Evolutionary conservation across 495 filamentous ascomycete genomes (phyloP).

Genomic region (Penicillium fimorum): DNA sequence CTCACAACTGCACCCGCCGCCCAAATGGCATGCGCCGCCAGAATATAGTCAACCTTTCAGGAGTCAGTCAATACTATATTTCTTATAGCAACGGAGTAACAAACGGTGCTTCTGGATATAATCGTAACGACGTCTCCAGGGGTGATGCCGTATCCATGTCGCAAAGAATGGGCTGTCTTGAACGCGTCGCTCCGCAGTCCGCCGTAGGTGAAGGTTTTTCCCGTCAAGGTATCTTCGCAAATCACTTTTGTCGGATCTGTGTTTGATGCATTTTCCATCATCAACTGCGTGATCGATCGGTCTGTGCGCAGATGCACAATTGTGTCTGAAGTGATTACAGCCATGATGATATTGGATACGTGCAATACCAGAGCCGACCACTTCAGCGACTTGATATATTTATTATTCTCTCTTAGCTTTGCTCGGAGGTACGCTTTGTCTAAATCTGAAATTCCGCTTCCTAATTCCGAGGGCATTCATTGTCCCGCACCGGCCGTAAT

Average conservation of each 20-base stretch:
- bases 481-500: too few relatives aligned
- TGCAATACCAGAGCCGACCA: too few relatives aligned
- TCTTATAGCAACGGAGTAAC: neutral
- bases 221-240: constrained; percentile 3
- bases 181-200: constrained; percentile 1
- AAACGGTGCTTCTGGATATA: neutral
- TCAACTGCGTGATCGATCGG: constrained; percentile 7
- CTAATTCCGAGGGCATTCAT: too few relatives aligned
- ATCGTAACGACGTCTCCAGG: neutral
- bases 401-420: neutral
- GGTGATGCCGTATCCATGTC: neutral
- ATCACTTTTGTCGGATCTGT: constrained; percentile 6
- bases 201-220: neutral
- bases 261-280: constrained; percentile 5
- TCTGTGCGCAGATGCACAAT: constrained; percentile 1
- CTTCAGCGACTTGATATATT: neutral
- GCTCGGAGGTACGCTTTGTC: too few relatives aligned
- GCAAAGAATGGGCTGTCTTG: neutral
- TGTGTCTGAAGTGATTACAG: neutral
- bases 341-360: neutral
- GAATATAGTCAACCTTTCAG: constrained; percentile 13
- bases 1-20: constrained; percentile 71
- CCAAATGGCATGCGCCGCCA: constrained; percentile 65
- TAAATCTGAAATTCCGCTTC: too few relatives aligned
- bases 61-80: too few relatives aligned